These are phyloP conservation scores for Blastobotrys raffinosifermentans DNA, from an alignment of 1,139 yeast species.

Conservation along the genomic window DNA sequence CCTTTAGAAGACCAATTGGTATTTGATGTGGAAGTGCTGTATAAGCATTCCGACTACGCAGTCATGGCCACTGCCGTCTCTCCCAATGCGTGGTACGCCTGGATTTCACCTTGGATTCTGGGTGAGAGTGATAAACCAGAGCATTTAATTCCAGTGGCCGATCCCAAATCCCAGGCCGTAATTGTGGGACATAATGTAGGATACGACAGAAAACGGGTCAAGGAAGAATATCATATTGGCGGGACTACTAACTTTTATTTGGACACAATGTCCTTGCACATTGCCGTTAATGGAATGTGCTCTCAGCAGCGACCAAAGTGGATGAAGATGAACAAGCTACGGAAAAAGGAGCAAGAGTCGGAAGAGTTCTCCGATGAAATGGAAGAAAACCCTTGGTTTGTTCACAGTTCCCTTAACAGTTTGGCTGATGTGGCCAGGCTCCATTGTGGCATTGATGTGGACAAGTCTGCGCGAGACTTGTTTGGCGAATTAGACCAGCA, in stretches of 20 bases:
- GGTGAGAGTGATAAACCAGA: slow-evolving; percentile 45
- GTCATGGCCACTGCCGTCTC: slow-evolving; percentile 81
- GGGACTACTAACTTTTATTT: slow-evolving; percentile 69
- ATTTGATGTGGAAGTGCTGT: slow-evolving; percentile 87
- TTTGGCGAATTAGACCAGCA: slow-evolving; percentile 54
- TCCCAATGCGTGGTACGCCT: slow-evolving; percentile 79
- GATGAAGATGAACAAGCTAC: slow-evolving; percentile 42
- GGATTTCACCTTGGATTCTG: slow-evolving; percentile 84
- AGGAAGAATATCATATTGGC: slow-evolving; percentile 71
- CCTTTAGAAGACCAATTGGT: slow-evolving; percentile 70
- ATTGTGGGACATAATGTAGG: slow-evolving; percentile 88
- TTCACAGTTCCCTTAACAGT: slow-evolving; percentile 68
- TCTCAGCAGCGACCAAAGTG: slow-evolving; percentile 83
- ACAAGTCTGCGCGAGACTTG: slow-evolving; percentile 60
- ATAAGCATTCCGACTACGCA: slow-evolving; percentile 67
- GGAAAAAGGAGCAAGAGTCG: slow-evolving; percentile 15
- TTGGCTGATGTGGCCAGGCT: slow-evolving; percentile 74
- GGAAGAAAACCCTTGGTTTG: slow-evolving; percentile 27
- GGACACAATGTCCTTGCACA: slow-evolving; percentile 92
- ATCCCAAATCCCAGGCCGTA: slow-evolving; percentile 29
- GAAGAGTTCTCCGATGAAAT: slow-evolving; percentile 19
- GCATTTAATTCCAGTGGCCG: slow-evolving; percentile 72
- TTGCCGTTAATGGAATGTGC: slow-evolving; percentile 88
- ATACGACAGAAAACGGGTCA: slow-evolving; percentile 80
- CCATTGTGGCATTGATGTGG: slow-evolving; percentile 66